Conservation (phyloP, 345 rosid genomes). For the Pelargonium nanum region DNA sequence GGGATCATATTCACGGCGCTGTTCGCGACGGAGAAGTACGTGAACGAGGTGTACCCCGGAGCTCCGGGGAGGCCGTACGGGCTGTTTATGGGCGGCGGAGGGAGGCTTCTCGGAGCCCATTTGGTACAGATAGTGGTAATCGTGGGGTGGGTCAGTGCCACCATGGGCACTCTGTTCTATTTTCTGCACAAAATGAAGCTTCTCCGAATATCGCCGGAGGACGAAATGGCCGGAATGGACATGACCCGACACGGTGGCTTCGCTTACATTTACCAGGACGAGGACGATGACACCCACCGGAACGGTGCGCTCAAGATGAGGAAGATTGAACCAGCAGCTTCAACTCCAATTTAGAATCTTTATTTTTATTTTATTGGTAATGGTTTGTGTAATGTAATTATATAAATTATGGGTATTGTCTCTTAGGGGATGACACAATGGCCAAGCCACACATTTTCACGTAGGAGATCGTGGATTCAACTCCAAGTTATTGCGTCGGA, state of each 20-base stretch:
- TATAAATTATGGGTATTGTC: background rate
- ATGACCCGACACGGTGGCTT: slow-evolving; percentile 78
- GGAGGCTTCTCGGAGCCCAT: slow-evolving; percentile 16
- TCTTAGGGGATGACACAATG: too few relatives aligned
- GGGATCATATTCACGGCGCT: background rate
- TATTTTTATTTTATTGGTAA: too few relatives aligned
- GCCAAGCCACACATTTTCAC: too few relatives aligned
- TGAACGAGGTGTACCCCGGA: background rate
- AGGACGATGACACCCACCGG: slow-evolving; percentile 35
- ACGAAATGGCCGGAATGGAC: slow-evolving; percentile 86
- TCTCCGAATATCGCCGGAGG: slow-evolving; percentile 56
- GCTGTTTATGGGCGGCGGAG: slow-evolving; percentile 18
- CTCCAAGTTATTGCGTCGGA: too few relatives aligned
- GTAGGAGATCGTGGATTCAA: too few relatives aligned
- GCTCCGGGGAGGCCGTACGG: slow-evolving; percentile 10
- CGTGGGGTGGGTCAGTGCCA: slow-evolving; percentile 14
- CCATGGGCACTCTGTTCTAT: slow-evolving; percentile 62
- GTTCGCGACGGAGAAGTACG: background rate
- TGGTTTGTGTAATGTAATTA: background rate
- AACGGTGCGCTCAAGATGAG: slow-evolving; percentile 25
- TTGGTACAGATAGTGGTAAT: slow-evolving; percentile 16
- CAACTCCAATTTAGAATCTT: slow-evolving; percentile 15
- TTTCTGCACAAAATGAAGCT: slow-evolving; percentile 45
- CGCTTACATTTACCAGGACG: slow-evolving; percentile 70
- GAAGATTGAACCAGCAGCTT: slow-evolving; percentile 21